A percentile compares a stretch with the other conserved stretches of the same genome.
Evolutionary conservation across 768 basidiomycete genomes (phyloP).

Genomic region (Porpolomopsis calyptriformis): DNA sequence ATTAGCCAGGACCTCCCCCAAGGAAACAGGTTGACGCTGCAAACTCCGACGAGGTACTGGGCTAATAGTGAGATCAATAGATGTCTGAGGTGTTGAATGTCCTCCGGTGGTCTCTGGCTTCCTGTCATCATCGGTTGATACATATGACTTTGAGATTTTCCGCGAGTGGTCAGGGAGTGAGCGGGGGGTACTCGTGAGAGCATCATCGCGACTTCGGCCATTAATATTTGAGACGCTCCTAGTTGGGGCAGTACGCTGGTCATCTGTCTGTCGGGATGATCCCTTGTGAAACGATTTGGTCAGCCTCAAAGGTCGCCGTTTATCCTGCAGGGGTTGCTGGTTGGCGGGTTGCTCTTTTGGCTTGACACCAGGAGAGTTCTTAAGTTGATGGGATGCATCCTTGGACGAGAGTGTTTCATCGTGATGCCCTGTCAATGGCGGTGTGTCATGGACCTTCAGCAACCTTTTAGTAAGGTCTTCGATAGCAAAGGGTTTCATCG

Average conservation of each 20-base stretch:
- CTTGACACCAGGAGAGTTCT: not conserved
- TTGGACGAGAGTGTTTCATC: constrained; percentile 1
- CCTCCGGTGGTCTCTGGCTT: not conserved
- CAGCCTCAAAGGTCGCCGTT: constrained; percentile 29
- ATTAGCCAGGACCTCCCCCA: constrained; percentile 22
- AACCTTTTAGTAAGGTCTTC: constrained; percentile 54
- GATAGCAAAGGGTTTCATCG: constrained; percentile 33
- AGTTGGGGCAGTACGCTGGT: constrained; percentile 21
- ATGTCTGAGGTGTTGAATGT: constrained; percentile 8
- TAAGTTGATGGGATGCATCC: not conserved
- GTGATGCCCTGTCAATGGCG: constrained; percentile 16
- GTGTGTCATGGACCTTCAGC: constrained; percentile 33
- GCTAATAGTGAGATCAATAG: constrained; percentile 17
- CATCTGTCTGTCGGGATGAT: constrained; percentile 25
- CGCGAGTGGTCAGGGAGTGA: no score
- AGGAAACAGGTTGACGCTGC: constrained; percentile 27
- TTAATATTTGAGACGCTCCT: constrained; percentile 28
- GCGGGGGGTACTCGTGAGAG: no score
- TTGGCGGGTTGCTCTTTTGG: constrained; percentile 2
- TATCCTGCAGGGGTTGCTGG: constrained; percentile 11
- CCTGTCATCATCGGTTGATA: not conserved
- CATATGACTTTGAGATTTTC: not conserved
- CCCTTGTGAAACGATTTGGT: constrained; percentile 55
- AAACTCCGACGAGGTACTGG: constrained; percentile 14
- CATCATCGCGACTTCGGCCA: constrained; percentile 11